Base-by-base conservation (phyloP, 371 early-diverging fungal species). In the Mortierella sp. region DNA sequence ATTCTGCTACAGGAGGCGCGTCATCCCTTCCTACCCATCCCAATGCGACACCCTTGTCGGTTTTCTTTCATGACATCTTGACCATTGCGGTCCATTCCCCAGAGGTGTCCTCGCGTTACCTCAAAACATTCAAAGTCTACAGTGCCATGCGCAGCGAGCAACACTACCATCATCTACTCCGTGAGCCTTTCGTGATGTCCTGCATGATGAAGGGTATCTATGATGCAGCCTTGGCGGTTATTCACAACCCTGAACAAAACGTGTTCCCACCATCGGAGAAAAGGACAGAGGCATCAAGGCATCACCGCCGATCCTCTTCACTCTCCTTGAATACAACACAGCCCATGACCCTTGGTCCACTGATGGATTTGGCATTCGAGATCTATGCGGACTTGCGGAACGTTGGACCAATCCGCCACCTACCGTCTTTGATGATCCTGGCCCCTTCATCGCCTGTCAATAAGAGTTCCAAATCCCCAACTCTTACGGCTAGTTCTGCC, bases 81-180 rank as follows among this genome's bases (percentile, higher is more conserved):
- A 76, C 66, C 1, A 61, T 76, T 19, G 60, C 76, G 9, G 59
- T 41, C n/a, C 61, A 61, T 46, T 76, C 76, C 0, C 76, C 76
- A 2, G 76, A 76, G 51, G n/a, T 64, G 0, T 65, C 69, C 0
- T 76, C 76, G 9, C 58, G 76, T 28, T 76, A 69, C 46, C 59
- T 76, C 26, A 76, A 76, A 60, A 65, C 66, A n/a, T 76, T 69
- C 62, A 69, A 69, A 42, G 48, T 76, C 18, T 76, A 76, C 55
- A 61, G 54, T 7, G 49, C 66, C 19, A 57, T 76, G 16, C 69
- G 76, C 14, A 58, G 66, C 43, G 76, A 76, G 21, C 58, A 60
- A 9, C 58, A 61, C 0, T 39, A 26, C 28, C 76, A 76, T n/a
- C 56, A 64, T 2, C 59, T 58, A 4, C 70, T 76, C 16, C 70